Conservation (phyloP, 208 protist species). For the Herpetomonas tarakana region DNA sequence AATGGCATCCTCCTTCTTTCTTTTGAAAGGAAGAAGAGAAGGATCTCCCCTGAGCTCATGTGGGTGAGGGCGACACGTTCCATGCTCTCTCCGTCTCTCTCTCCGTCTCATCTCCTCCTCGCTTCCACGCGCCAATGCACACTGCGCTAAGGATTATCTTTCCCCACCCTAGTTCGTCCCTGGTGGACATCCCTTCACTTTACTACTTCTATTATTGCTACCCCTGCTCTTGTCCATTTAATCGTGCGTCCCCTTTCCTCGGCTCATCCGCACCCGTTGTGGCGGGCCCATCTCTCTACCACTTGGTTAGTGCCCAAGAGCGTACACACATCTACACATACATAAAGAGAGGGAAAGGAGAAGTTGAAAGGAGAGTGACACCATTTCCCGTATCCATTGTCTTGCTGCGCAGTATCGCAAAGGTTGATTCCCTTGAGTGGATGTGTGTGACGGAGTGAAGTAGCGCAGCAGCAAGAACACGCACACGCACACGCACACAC, state of each 20-base stretch:
- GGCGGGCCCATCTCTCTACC: too few relatives aligned
- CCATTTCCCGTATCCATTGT: not conserved
- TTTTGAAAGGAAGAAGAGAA: too few relatives aligned
- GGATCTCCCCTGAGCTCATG: too few relatives aligned
- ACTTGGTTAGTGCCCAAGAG: not conserved
- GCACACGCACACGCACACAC: not conserved
- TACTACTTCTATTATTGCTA: slow-evolving; percentile 3
- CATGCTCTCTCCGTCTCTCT: too few relatives aligned
- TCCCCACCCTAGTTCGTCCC: too few relatives aligned
- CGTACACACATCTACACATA: not conserved
- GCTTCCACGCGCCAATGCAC: too few relatives aligned
- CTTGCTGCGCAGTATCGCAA: not conserved
- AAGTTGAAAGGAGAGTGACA: too few relatives aligned
- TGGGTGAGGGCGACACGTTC: too few relatives aligned
- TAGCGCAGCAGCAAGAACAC: not conserved
- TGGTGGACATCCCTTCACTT: too few relatives aligned
- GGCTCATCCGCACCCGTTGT: slow-evolving; percentile 3
- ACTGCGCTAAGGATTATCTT: too few relatives aligned
- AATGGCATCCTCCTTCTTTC: too few relatives aligned
- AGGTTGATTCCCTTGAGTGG: not conserved
- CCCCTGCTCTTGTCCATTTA: not conserved
- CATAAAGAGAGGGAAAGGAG: not conserved
- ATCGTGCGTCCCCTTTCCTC: slow-evolving; percentile 6
- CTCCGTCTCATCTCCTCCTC: not conserved
- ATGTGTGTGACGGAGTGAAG: not conserved